Conservation (phyloP, 305 asterid species). For the Solanum hybrid region DNA sequence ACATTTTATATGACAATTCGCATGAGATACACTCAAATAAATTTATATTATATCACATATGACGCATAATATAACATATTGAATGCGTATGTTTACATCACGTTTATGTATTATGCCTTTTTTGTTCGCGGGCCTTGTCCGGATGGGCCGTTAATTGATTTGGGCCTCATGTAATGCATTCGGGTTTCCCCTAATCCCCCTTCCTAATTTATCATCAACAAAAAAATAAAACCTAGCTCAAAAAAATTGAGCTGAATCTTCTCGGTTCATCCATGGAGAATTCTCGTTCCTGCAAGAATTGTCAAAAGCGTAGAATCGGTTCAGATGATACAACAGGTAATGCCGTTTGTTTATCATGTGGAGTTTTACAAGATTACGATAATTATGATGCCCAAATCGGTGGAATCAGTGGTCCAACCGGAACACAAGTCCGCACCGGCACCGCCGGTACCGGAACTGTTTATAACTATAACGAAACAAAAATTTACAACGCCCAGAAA, state of each 20-base stretch:
- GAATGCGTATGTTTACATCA: not conserved
- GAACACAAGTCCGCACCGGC: conserved; percentile 43
- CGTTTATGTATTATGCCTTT: not conserved
- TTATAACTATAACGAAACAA: conserved; percentile 42
- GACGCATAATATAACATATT: not conserved
- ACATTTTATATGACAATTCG: not conserved
- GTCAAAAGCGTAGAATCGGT: conserved; percentile 27
- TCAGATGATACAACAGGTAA: conserved; percentile 32
- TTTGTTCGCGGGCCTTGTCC: not conserved
- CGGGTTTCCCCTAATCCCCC: not conserved
- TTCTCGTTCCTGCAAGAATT: conserved; percentile 40
- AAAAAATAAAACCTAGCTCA: not conserved
- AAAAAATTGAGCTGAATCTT: not conserved
- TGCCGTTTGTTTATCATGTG: conserved; percentile 43
- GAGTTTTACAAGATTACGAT: conserved; percentile 41
- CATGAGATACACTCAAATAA: not conserved
- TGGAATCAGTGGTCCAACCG: conserved; percentile 41
- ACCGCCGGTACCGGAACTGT: conserved; percentile 42
- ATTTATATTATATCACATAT: too few relatives aligned
- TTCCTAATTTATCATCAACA: not conserved
- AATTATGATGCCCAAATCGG: conserved; percentile 41
- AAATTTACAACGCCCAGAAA: conserved; percentile 40
- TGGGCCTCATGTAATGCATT: not conserved
- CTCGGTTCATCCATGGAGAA: conserved; percentile 22
- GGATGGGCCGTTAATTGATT: not conserved